These are phyloP conservation scores for Akanthomyces uredinophilus DNA, from an alignment of 2,329 filamentous ascomycete genomes.

Conservation along the genomic window DNA sequence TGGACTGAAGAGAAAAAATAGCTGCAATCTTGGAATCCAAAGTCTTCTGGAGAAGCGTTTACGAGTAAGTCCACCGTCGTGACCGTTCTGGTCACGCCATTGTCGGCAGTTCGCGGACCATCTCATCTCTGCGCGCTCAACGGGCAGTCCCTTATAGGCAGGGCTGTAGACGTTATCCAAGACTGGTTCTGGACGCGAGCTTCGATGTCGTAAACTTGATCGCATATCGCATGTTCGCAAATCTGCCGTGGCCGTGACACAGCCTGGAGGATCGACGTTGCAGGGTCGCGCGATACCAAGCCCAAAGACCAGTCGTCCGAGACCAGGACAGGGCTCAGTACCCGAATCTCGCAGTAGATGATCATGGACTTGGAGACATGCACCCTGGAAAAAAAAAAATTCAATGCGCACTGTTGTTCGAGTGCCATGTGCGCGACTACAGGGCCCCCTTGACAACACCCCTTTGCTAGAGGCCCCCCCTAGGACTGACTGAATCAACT, in stretches of 20 bases:
- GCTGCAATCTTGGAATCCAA: background rate
- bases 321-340: background rate
- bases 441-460: background rate
- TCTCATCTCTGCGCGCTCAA: no score
- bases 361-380: background rate
- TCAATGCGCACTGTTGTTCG: background rate
- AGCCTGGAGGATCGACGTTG: background rate
- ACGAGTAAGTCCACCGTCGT: no score
- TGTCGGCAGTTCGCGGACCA: no score
- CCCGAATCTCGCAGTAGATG: constrained; percentile 4
- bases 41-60: no score
- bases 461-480: background rate
- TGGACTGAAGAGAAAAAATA: constrained; percentile 2
- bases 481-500: background rate
- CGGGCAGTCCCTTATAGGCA: no score
- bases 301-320: background rate
- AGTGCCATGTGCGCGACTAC: background rate
- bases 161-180: no score
- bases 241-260: background rate
- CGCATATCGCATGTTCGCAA: background rate
- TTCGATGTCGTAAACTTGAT: background rate
- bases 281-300: background rate
- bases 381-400: background rate
- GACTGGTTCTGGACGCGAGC: background rate
- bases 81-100: no score